A percentile compares a stretch with the other conserved stretches of the same genome.
Evolutionary conservation across 23 red algal genomes (phyloP).

Genomic region (Gracilaria vermiculophylla): DNA sequence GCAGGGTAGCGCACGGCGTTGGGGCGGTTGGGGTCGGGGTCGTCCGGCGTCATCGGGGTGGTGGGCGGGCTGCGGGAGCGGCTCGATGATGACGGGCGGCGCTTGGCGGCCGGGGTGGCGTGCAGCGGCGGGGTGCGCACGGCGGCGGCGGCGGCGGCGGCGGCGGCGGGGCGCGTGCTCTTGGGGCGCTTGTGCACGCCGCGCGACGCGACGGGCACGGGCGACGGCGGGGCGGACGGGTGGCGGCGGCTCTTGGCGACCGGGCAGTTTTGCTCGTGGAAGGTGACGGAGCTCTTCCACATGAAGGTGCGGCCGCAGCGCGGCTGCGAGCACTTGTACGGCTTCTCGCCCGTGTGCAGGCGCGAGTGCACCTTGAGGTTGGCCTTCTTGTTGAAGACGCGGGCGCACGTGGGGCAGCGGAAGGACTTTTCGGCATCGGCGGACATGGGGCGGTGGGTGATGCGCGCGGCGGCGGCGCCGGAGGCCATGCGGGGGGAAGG

Average conservation of each 20-base stretch:
- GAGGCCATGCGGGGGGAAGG: background rate
- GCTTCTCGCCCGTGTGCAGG: slow-evolving; percentile 81
- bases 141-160: background rate
- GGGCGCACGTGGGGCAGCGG: slow-evolving; percentile 52
- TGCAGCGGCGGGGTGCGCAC: background rate
- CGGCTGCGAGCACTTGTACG: slow-evolving; percentile 53
- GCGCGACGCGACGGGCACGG: background rate
- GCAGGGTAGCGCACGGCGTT: background rate
- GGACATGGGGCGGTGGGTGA: slow-evolving; percentile 14
- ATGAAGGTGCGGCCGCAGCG: slow-evolving; percentile 73
- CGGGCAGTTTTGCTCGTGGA: slow-evolving; percentile 77
- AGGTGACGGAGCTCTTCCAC: slow-evolving; percentile 82
- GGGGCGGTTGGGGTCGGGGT: background rate
- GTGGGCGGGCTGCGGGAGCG: background rate
- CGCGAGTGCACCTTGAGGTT: slow-evolving; percentile 77
- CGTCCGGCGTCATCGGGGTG: background rate
- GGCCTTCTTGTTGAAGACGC: slow-evolving; percentile 79
- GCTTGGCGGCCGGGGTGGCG: background rate
- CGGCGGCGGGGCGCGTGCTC: background rate
- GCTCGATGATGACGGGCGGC: background rate
- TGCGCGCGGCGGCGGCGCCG: background rate
- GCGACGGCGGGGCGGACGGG: background rate
- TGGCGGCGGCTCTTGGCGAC: background rate
- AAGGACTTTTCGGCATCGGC: slow-evolving; percentile 48
- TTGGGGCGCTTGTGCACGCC: slow-evolving; percentile 54